phyloP scores from a whole-genome alignment of 1,139 yeast species.

The Pichia sp. region DNA sequence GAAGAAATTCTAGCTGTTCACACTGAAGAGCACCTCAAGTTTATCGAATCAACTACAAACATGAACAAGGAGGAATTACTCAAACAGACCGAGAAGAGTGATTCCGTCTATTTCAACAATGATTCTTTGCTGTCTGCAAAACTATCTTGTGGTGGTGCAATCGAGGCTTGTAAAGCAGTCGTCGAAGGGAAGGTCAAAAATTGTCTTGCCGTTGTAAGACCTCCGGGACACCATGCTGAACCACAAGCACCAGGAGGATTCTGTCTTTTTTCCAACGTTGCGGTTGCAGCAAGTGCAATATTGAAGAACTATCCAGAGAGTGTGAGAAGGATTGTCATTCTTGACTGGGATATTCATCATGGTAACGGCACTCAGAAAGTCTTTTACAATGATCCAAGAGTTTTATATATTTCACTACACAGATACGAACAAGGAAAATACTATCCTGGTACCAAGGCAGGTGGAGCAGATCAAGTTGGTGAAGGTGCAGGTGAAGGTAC shows the following conservation, averaged over 20 bases:
- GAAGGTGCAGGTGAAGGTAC: slow-evolving; percentile 82
- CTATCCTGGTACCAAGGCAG: slow-evolving; percentile 90
- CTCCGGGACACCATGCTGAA: slow-evolving; percentile 99
- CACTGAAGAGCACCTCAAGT: slow-evolving; percentile 69
- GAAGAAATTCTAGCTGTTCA: slow-evolving; percentile 89
- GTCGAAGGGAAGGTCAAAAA: slow-evolving; percentile 89
- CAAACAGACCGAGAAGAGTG: slow-evolving; percentile 85
- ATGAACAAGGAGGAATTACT: slow-evolving; percentile 76
- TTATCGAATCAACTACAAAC: slow-evolving; percentile 64
- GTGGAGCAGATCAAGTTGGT: slow-evolving; percentile 71
- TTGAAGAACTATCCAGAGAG: slow-evolving; percentile 80
- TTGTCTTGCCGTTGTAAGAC: slow-evolving; percentile 93
- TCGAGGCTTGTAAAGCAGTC: slow-evolving; percentile 94
- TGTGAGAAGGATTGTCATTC: slow-evolving; percentile 71
- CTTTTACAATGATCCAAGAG: slow-evolving; percentile 82
- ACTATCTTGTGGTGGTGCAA: slow-evolving; percentile 93
- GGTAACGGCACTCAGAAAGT: slow-evolving; percentile 98
- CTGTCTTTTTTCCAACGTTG: slow-evolving; percentile 92
- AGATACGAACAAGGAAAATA: slow-evolving; percentile 88
- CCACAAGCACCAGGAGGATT: slow-evolving; percentile 97
- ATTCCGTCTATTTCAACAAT: slow-evolving; percentile 90
- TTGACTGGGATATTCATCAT: slow-evolving; percentile 98
- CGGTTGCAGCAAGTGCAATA: slow-evolving; percentile 90
- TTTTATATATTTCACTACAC: slow-evolving; percentile 83
- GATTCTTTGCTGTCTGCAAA: slow-evolving; percentile 86